Conservation (phyloP, 202 grass and related monocot genomes). For the Bolboschoenoplectus hybrid region DNA sequence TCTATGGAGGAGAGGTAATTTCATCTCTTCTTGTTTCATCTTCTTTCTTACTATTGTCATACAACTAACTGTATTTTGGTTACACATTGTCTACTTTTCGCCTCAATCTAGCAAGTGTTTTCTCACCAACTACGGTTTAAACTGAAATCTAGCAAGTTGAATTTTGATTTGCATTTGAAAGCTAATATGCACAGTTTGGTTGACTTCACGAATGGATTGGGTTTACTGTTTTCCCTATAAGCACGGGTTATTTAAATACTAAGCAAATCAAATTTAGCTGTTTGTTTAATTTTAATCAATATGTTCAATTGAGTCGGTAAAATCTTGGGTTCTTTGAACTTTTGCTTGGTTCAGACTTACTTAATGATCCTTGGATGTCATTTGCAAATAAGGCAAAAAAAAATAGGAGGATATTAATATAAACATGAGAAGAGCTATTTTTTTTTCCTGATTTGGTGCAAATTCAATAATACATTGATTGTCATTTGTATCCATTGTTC, state of each 20-base stretch:
- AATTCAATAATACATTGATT: too few relatives aligned
- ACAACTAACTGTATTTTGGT: too few relatives aligned
- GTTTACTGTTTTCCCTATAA: background rate
- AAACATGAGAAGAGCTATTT: background rate
- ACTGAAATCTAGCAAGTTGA: background rate
- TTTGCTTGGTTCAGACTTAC: background rate
- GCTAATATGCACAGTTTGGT: background rate
- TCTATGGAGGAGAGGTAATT: conserved; percentile 93
- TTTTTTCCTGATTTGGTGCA: too few relatives aligned
- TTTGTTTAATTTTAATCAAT: too few relatives aligned
- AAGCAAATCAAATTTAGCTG: background rate
- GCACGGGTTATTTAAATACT: background rate
- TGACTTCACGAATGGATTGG: background rate
- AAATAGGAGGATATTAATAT: background rate
- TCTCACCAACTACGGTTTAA: background rate
- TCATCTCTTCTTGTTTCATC: conserved; percentile 2
- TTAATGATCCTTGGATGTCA: background rate
- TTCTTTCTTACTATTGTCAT: too few relatives aligned
- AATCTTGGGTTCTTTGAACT: too few relatives aligned
- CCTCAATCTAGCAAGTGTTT: background rate
- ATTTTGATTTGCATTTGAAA: background rate
- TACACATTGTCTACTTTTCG: background rate
- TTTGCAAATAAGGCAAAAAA: background rate
- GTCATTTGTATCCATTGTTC: too few relatives aligned
- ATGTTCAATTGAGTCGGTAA: background rate